Evolutionary conservation across 176 grass and related monocot genomes (phyloP).

Genomic region (Aegilops speltoides): DNA sequence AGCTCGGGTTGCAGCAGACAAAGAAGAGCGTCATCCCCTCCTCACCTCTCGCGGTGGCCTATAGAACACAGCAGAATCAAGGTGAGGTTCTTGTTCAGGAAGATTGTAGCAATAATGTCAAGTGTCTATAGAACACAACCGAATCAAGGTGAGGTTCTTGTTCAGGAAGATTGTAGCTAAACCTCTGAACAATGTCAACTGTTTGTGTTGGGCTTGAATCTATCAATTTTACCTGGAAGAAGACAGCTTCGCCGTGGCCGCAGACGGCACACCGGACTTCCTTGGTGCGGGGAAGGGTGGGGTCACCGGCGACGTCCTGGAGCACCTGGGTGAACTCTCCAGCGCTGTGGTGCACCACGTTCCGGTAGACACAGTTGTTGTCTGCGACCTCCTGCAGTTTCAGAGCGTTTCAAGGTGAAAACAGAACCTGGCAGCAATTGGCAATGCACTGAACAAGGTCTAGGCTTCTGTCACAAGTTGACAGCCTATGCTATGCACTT

Average conservation of each 20-base stretch:
- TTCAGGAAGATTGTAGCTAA: not conserved
- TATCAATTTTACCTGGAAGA: slow-evolving; percentile 64
- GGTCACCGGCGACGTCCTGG: slow-evolving; percentile 81
- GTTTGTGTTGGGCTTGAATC: not conserved
- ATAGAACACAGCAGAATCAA: not conserved
- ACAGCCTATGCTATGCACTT: not conserved
- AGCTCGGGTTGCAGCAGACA: slow-evolving; percentile 85
- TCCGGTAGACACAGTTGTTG: slow-evolving; percentile 80
- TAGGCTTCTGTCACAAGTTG: not conserved
- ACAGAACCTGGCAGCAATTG: not conserved
- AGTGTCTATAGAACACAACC: slow-evolving; percentile 7
- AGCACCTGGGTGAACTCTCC: slow-evolving; percentile 83
- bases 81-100: not conserved
- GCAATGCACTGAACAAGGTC: not conserved
- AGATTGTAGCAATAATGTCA: too few relatives aligned
- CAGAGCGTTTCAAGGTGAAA: not conserved
- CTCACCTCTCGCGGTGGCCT: slow-evolving; percentile 73
- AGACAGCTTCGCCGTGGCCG: slow-evolving; percentile 77
- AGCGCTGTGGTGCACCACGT: slow-evolving; percentile 74
- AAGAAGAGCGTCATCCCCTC: slow-evolving; percentile 86
- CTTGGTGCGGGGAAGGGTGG: slow-evolving; percentile 81
- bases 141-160: not conserved
- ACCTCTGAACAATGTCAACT: not conserved
- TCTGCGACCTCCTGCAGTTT: slow-evolving; percentile 68
- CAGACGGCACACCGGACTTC: slow-evolving; percentile 54